Conservation (phyloP, 148 eudicot genomes). For the Fagopyrum tataricum region DNA sequence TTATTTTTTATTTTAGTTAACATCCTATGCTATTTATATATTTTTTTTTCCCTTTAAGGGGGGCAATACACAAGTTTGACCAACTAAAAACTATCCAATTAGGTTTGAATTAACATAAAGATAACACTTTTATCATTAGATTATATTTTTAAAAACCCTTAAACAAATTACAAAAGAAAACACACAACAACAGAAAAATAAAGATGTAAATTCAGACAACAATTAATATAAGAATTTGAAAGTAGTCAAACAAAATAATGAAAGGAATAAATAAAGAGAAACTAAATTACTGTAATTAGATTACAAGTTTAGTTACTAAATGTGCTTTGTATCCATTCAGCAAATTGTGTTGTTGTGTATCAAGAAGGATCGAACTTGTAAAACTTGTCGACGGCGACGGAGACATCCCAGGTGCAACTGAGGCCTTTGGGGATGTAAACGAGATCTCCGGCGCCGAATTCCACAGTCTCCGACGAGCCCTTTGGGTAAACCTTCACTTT, state of each 20-base stretch:
- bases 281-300: background rate
- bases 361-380: conserved; percentile 40
- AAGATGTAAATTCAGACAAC: no score
- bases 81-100: background rate
- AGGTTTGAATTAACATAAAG: background rate
- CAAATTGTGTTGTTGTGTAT: background rate
- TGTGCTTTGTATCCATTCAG: background rate
- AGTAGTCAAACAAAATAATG: background rate
- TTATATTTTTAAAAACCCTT: background rate
- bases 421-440: conserved; percentile 40
- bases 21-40: conserved; percentile 4
- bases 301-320: background rate
- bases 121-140: background rate
- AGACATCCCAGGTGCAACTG: conserved; percentile 37
- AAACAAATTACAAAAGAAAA: background rate
- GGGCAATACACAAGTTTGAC: background rate
- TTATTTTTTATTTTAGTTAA: background rate
- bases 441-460: conserved; percentile 47
- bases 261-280: background rate
- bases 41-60: background rate
- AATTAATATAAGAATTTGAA: no score
- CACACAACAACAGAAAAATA: no score
- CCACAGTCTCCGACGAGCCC: conserved; percentile 17
- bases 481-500: conserved; percentile 38
- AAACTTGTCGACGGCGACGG: conserved; percentile 36